phyloP scores from a whole-genome alignment of 2,329 filamentous ascomycete genomes.

The Blastomyces silverae region DNA sequence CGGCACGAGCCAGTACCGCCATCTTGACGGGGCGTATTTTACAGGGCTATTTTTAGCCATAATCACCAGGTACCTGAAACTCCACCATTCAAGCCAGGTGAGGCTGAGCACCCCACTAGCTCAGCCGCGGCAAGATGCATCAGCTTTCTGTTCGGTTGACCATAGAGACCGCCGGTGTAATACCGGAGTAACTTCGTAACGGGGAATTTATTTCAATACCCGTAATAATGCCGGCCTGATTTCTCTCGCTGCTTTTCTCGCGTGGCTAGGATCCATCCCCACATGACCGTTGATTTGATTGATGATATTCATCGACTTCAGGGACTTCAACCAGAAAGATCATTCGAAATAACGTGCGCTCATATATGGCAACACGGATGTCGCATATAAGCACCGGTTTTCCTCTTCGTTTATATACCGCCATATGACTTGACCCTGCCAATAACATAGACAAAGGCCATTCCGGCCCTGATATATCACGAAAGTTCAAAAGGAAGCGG shows the following conservation, averaged over 20 bases:
- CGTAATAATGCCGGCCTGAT: neutral
- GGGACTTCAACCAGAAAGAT: too few relatives aligned
- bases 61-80: neutral
- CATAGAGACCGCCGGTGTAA: neutral
- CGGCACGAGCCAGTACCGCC: neutral
- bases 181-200: slow-evolving; percentile 2
- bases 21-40: neutral
- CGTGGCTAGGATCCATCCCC: too few relatives aligned
- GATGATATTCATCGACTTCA: too few relatives aligned
- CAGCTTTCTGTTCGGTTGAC: neutral
- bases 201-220: neutral
- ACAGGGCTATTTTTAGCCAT: neutral
- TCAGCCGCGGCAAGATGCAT: neutral
- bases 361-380: too few relatives aligned
- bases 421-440: too few relatives aligned
- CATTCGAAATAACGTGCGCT: too few relatives aligned
- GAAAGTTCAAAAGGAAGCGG: neutral
- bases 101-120: neutral
- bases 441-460: neutral
- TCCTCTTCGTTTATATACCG: too few relatives aligned
- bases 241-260: too few relatives aligned
- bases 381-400: too few relatives aligned
- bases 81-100: neutral
- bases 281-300: too few relatives aligned
- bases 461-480: neutral